Percentiles rank a stretch among this genome's conserved stretches.
phyloP scores from a whole-genome alignment of 1,139 yeast genomes.

The Suhomyces maxii region DNA sequence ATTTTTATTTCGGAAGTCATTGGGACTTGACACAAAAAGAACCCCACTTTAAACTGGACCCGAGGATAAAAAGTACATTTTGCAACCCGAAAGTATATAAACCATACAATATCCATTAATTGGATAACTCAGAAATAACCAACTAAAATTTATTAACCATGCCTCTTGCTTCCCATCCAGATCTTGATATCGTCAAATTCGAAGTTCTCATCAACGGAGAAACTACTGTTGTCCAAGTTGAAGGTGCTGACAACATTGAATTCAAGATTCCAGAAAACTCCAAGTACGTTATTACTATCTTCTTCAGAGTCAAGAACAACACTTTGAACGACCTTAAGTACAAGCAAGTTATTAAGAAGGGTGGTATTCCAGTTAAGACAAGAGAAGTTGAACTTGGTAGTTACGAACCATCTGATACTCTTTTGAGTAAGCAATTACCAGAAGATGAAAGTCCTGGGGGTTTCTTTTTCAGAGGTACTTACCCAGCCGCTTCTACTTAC shows the following conservation, averaged over 20 bases:
- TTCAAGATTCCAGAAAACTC: slow-evolving; percentile 43
- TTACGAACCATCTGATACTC: slow-evolving; percentile 33
- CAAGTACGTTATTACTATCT: slow-evolving; percentile 34
- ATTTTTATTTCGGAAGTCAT: too few species aligned
- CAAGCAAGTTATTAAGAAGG: slow-evolving; percentile 41
- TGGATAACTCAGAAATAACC: background rate
- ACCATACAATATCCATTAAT: background rate
- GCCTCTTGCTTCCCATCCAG: slow-evolving; percentile 24
- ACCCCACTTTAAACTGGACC: slow-evolving; percentile 1
- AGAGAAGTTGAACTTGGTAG: slow-evolving; percentile 35
- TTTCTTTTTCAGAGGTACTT: slow-evolving; percentile 39
- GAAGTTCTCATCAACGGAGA: slow-evolving; percentile 35
- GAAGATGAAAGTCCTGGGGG: slow-evolving; percentile 46
- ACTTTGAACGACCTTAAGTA: slow-evolving; percentile 35
- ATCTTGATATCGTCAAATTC: slow-evolving; percentile 37
- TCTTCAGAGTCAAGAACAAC: slow-evolving; percentile 34
- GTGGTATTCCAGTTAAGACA: slow-evolving; percentile 36
- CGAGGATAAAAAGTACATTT: slow-evolving; percentile 2
- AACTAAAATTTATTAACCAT: slow-evolving; percentile 2
- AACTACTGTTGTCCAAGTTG: slow-evolving; percentile 27
- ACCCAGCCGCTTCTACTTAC: slow-evolving; percentile 37
- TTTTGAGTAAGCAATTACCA: slow-evolving; percentile 30
- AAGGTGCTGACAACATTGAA: slow-evolving; percentile 30
- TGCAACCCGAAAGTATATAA: background rate
- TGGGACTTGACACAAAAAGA: slow-evolving; percentile 3